Evolutionary conservation across 2,329 filamentous ascomycete species (phyloP), one percentile per base, ranked within the genome.

Genomic region (Monosporascus sp.): DNA sequence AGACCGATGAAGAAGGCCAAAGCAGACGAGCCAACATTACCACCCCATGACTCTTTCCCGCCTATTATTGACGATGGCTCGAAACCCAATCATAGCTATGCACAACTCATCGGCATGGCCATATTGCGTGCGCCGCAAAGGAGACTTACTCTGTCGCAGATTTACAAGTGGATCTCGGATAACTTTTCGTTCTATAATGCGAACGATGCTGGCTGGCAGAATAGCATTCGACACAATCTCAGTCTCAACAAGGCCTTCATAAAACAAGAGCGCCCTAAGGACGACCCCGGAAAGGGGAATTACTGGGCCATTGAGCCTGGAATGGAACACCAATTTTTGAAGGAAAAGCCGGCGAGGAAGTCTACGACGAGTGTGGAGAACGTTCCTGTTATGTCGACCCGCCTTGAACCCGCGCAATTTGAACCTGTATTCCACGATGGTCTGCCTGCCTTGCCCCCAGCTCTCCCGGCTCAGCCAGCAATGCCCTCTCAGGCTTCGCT

Each of bases 131-230:
- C 94, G 5, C 87, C 89, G 14, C 85, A 87, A 56, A 86, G 91
- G 55, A 87, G 89, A 50, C 78, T 97, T 57, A 97, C 94, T 1
- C 80, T 99, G 18, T 86, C 91, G 26, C 91, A 97, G 70, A 99
- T 99, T 62, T 99, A 97, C 80, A 96, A 96, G 68, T 99, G 94
- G 93, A 97, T 99, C 64, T 95, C 91, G n/a, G 90, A 95, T 68
- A 92, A 87, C 18, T 97, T 89, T 69, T 86, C 83, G 5, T 97
- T 93, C 72, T 99, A 97, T 75, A 86, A 83, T 61, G 82, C 85
- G 44, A 82, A 86, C 52, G 91, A 97, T 64, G 85, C 89, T 11
- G 93, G 94, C 58, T 99, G 94, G 94, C 93, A 97, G 72, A 99
- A 99, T 72, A 97, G 94, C 75, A 99, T 99, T 69, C 88, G 94